Base-by-base conservation (phyloP, 495 filamentous ascomycete species). In the Sphaerosporella brunnea region DNA sequence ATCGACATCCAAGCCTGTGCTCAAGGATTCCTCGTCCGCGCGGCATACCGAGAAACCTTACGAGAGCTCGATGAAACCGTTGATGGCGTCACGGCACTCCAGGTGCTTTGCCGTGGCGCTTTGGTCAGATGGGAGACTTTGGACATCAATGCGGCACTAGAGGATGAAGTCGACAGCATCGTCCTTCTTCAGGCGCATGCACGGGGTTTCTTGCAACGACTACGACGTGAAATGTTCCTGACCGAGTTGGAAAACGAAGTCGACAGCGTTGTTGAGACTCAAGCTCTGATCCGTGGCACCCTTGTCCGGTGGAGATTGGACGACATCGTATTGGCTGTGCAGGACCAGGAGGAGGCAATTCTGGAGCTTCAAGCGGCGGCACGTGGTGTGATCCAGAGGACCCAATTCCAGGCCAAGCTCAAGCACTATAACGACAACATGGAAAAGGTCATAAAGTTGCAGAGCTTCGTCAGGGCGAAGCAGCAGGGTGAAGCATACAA, bases 401-500 rank as follows among this genome's bases (percentile, higher is more conserved):
- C 65, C 20, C 71, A 69, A 24, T 97, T 93, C 55, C 76, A 72
- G 35, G 83, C 85, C 56, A 90, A 93, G 68, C 77, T 81, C 52
- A 77, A 74, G 10, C 87, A 84, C 65, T 97, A 86, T 66, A 76
- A 79, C 45, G 77, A 88, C 64, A 97, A 97, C 55, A 97, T 97
- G 92, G 78, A 93, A 55, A 96, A 90, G 66, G 92, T 97, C 16
- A 79, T 97, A 65, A 97, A 97, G 64, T 80, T 95, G 45, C 90
- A 97, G 63, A 96, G 90, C 61, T 94, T 94, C 52, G 79, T 96
- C 41, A 74, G 90, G 48, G 90, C 75, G 20, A 84, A 84, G 52
- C 82, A 95, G 42, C 92, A 96, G 65, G 90, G 90, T 4, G 84
- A 96, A 63, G 92, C 92, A 1, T 97, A 97, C 68, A 95, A 93